A percentile compares a stretch with the other conserved stretches of the same genome.
phyloP scores from a whole-genome alignment of 768 basidiomycete species.

The Termitomyces eurrhizus region DNA sequence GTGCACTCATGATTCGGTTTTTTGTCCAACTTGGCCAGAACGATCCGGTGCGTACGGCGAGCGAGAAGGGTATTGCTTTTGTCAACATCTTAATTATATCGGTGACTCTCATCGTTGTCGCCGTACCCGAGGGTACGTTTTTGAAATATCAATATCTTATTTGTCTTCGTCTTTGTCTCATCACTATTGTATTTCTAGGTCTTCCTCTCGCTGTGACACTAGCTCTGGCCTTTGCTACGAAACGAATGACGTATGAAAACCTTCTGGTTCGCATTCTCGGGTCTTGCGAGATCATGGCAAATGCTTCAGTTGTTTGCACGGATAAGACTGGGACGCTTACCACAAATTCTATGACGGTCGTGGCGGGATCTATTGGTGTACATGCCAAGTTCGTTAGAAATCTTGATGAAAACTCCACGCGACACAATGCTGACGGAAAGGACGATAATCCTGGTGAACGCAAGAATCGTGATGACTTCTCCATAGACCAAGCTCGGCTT shows the following conservation, averaged over 20 bases:
- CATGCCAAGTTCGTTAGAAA: slow-evolving; percentile 89
- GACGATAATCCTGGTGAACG: too few relatives aligned
- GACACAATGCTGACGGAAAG: too few relatives aligned
- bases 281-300: slow-evolving; percentile 98
- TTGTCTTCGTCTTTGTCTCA: not conserved
- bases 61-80: slow-evolving; percentile 84
- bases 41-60: slow-evolving; percentile 59
- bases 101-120: slow-evolving; percentile 68
- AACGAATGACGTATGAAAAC: slow-evolving; percentile 96
- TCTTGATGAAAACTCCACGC: too few relatives aligned
- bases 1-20: slow-evolving; percentile 87
- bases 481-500: slow-evolving; percentile 75
- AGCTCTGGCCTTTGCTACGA: slow-evolving; percentile 95
- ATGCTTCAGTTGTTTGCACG: slow-evolving; percentile 92
- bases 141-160: not conserved
- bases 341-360: slow-evolving; percentile 92
- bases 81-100: slow-evolving; percentile 93
- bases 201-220: slow-evolving; percentile 94
- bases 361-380: slow-evolving; percentile 92
- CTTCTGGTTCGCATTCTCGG: slow-evolving; percentile 93
- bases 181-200: slow-evolving; percentile 39
- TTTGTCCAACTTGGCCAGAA: slow-evolving; percentile 78
- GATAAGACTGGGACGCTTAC: slow-evolving; percentile 98
- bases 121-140: slow-evolving; percentile 42
- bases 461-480: too few relatives aligned